These are phyloP conservation scores for Fusarium neocosmosporiellum DNA, from an alignment of 2,329 filamentous ascomycete genomes.

Conservation along the genomic window DNA sequence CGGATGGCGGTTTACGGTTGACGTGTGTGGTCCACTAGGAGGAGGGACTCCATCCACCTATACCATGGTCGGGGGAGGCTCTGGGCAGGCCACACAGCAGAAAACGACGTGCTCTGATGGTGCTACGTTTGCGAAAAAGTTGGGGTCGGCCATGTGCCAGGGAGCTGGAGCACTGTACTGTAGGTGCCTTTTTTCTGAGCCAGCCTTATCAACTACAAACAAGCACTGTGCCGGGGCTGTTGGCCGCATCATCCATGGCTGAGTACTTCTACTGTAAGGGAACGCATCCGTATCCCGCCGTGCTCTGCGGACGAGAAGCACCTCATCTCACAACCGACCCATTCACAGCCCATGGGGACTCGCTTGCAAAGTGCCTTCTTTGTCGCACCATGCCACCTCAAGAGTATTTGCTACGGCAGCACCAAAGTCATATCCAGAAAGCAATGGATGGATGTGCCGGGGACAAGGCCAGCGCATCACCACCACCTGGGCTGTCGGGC, in stretches of 20 bases:
- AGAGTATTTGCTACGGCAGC: neutral
- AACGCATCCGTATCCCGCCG: constrained; percentile 8
- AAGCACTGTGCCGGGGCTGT: constrained; percentile 26
- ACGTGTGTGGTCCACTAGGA: constrained; percentile 36
- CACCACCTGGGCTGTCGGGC: neutral
- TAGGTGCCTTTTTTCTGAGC: neutral
- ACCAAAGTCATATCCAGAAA: neutral
- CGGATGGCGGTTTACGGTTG: constrained; percentile 36
- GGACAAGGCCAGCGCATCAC: neutral
- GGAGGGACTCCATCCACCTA: neutral
- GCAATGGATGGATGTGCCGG: neutral
- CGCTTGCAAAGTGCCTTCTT: neutral
- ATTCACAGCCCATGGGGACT: neutral
- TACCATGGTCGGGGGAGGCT: constrained; percentile 7
- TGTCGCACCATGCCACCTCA: neutral
- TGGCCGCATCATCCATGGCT: neutral
- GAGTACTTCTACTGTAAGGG: neutral
- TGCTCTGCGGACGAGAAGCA: neutral
- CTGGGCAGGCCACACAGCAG: constrained; percentile 14
- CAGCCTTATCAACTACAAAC: constrained; percentile 27
- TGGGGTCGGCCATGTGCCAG: constrained; percentile 18
- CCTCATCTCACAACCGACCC: neutral
- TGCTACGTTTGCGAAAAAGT: constrained; percentile 25
- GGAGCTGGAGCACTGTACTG: constrained; percentile 14
- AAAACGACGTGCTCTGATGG: constrained; percentile 13